Evolutionary conservation across 202 grass and related monocot genomes (phyloP), one percentile per base, ranked within the genome.

Genomic region (Dendrocalamus latiflorus): DNA sequence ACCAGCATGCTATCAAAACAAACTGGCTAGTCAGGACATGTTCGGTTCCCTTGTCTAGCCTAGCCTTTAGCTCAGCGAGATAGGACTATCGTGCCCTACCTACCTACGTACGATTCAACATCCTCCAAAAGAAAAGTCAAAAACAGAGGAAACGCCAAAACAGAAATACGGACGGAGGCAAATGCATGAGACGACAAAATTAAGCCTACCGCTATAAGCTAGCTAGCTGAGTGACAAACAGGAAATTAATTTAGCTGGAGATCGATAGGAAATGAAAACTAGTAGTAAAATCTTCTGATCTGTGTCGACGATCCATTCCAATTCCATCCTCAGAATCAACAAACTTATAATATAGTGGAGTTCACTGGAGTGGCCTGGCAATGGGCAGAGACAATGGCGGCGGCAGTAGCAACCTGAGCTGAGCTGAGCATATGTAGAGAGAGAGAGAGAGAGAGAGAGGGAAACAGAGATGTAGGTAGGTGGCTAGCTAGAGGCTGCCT

Each of bases 121-220:
- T 15, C 58, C 50, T 77, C 75, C 55, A 63, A 82, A 39, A 38
- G 51, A 75, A 75, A 75, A 41, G 28, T 68, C 70, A 9, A 25
- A 17, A 24, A 77, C 72, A 70, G 53, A 70, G 51, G 53, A 82
- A 14, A 62, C 78, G 85, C 43, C 85, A 81, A 87, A 76, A 70
- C 48, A 82, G 71, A 82, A 37, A 81, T 12, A 58, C 9, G 22
- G 10, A 13, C 12, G 37, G 18, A 74, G 18, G 10, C 28, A 43
- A 53, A 51, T 37, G 44, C 59, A 36, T 20, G 56, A 13, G 16
- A 38, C 28, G 17, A 54, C 70, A 54, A 36, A 36, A 36, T 36
- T 5, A 36, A 36, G 34, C 34, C 34, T 36, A 33, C 33, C 33
- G 33, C 42, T 43, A 1, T 16, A 15, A 9, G 51, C 20, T 56